These are phyloP conservation scores for Paxillus ammoniavirescens DNA, from an alignment of 768 basidiomycete species.

Conservation along the genomic window DNA sequence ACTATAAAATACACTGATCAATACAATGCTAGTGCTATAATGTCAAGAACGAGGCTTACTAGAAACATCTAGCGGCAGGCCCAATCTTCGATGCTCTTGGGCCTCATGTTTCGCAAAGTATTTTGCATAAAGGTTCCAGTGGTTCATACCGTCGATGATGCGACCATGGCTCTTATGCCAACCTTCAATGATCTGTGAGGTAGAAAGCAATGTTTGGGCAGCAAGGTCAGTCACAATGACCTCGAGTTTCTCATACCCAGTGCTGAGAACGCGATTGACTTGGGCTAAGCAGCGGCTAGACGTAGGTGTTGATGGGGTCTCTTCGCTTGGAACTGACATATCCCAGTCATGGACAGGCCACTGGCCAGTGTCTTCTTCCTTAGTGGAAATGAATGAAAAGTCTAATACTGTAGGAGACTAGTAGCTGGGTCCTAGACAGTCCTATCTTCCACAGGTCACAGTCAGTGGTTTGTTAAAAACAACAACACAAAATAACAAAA, in stretches of 20 bases:
- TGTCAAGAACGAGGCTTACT: not conserved
- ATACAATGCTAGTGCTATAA: too few species aligned
- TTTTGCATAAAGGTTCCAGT: slow-evolving; percentile 2
- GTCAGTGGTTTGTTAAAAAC: too few species aligned
- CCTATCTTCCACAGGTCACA: too few species aligned
- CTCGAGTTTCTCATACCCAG: not conserved
- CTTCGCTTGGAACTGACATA: not conserved
- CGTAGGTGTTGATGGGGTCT: not conserved
- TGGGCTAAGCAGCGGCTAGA: not conserved
- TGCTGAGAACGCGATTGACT: not conserved
- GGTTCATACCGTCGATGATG: not conserved
- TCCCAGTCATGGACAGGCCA: not conserved
- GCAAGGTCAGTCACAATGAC: not conserved
- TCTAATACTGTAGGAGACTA: too few species aligned
- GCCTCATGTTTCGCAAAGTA: slow-evolving; percentile 3
- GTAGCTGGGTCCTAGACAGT: too few species aligned
- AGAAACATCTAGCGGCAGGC: not conserved
- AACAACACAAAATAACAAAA: too few species aligned
- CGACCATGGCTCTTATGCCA: slow-evolving; percentile 5
- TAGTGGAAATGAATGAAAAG: too few species aligned
- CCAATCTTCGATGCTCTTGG: slow-evolving; percentile 2
- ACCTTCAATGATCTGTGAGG: slow-evolving; percentile 2
- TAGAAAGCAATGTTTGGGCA: not conserved
- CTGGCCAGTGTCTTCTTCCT: too few species aligned
- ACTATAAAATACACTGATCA: not conserved